Conservation (phyloP, 2,329 filamentous ascomycete species). For the Polychaeton citri region DNA sequence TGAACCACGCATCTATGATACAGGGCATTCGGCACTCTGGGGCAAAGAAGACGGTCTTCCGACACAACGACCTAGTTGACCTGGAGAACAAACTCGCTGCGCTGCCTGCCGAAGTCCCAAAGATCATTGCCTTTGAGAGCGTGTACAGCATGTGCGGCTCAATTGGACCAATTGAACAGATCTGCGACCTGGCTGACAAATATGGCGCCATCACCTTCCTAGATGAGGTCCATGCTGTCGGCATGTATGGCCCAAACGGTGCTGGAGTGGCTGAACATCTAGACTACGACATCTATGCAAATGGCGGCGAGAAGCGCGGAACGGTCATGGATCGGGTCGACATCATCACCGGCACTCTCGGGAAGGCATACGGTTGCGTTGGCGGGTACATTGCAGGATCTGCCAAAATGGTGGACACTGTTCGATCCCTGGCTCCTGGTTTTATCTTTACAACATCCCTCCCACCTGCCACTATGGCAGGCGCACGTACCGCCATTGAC, state of each 20-base stretch:
- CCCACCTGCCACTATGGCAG: conserved; percentile 92
- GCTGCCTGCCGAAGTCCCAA: conserved; percentile 70
- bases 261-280: conserved; percentile 96
- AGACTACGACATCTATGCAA: conserved; percentile 75
- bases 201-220: conserved; percentile 96
- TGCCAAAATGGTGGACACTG: conserved; percentile 72
- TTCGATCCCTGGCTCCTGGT: conserved; percentile 86
- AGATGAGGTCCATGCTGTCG: conserved; percentile 96
- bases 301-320: conserved; percentile 60
- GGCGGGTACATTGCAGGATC: conserved; percentile 95
- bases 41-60: conserved; percentile 95
- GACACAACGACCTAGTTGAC: conserved; percentile 92
- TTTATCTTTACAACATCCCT: conserved; percentile 99
- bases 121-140: conserved; percentile 97
- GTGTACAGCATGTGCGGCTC: conserved; percentile 99
- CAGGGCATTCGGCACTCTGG: conserved; percentile 96
- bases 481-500: conserved; percentile 79
- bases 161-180: conserved; percentile 87
- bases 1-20: conserved; percentile 99
- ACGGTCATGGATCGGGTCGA: conserved; percentile 93
- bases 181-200: conserved; percentile 92
- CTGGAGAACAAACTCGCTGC: conserved; percentile 85
- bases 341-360: conserved; percentile 93
- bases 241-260: conserved; percentile 95
- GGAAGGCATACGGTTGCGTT: conserved; percentile 95